Conservation (phyloP, 345 rosid genomes). For the Eucalyptus lansdowneana region DNA sequence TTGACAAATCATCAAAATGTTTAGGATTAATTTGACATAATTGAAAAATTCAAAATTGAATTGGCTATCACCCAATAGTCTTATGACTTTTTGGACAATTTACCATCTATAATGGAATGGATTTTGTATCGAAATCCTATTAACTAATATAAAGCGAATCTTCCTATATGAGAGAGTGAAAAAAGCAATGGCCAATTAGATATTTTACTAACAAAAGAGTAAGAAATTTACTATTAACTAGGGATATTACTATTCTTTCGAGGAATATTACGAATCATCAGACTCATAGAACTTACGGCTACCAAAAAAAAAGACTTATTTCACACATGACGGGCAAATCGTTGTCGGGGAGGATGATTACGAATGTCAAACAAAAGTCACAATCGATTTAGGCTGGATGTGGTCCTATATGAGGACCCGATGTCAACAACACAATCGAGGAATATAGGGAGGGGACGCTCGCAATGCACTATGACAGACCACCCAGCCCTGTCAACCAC, state of each 20-base stretch:
- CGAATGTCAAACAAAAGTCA: neutral
- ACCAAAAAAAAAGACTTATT: neutral
- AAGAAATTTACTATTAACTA: neutral
- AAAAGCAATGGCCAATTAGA: neutral
- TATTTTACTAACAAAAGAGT: neutral
- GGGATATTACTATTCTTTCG: neutral
- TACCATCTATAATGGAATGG: neutral
- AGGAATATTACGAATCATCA: neutral
- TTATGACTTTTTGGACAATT: neutral
- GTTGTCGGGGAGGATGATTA: neutral
- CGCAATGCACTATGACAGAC: neutral
- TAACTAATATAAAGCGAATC: neutral
- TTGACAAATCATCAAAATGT: neutral
- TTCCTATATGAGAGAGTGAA: neutral
- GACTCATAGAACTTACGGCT: neutral
- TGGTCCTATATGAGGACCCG: neutral
- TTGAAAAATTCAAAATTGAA: too few species aligned
- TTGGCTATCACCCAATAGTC: neutral
- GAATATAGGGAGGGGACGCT: neutral
- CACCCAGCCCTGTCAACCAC: neutral
- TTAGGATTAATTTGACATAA: too few species aligned
- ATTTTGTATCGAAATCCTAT: neutral
- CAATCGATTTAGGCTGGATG: neutral
- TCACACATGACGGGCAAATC: neutral
- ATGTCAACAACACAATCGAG: neutral